Evolutionary conservation across 179 eudicot species (phyloP).

Genomic region (Sideroxylon spinosum): DNA sequence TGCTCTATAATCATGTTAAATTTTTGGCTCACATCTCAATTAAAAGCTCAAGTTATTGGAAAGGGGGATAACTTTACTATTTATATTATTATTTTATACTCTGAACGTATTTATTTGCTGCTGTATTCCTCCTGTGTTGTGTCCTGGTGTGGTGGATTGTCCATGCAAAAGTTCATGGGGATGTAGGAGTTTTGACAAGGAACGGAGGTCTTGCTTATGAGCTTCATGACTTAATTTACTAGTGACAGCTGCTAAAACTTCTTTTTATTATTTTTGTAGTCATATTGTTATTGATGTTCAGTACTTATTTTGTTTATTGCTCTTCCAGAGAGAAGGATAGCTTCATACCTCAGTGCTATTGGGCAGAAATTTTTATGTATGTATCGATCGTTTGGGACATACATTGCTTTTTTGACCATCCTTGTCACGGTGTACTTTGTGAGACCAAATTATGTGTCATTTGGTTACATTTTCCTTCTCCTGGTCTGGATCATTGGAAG

Average conservation of each 20-base stretch:
- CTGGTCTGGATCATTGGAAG: slow-evolving; percentile 95
- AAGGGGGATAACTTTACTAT: too few species aligned
- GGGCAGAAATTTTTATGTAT: slow-evolving; percentile 67
- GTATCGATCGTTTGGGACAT: slow-evolving; percentile 88
- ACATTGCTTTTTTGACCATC: slow-evolving; percentile 84
- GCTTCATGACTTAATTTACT: background rate
- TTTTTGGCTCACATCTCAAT: too few species aligned
- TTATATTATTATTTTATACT: too few species aligned
- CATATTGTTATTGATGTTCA: slow-evolving; percentile 12
- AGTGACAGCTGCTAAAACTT: background rate
- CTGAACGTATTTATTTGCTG: too few species aligned
- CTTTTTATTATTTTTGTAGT: slow-evolving; percentile 1
- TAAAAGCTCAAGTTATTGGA: too few species aligned
- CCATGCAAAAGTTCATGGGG: background rate
- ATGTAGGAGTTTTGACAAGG: background rate
- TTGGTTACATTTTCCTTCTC: slow-evolving; percentile 86
- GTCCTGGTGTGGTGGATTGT: background rate
- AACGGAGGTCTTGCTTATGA: background rate
- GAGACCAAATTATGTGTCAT: slow-evolving; percentile 78
- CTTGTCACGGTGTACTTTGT: slow-evolving; percentile 77
- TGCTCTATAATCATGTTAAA: too few species aligned
- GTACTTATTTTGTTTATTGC: slow-evolving; percentile 18
- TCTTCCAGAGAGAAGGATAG: slow-evolving; percentile 82
- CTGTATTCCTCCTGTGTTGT: too few species aligned
- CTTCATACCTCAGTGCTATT: slow-evolving; percentile 75